Base-by-base conservation (phyloP, 768 basidiomycete genomes). In the Tylopilus felleus region DNA sequence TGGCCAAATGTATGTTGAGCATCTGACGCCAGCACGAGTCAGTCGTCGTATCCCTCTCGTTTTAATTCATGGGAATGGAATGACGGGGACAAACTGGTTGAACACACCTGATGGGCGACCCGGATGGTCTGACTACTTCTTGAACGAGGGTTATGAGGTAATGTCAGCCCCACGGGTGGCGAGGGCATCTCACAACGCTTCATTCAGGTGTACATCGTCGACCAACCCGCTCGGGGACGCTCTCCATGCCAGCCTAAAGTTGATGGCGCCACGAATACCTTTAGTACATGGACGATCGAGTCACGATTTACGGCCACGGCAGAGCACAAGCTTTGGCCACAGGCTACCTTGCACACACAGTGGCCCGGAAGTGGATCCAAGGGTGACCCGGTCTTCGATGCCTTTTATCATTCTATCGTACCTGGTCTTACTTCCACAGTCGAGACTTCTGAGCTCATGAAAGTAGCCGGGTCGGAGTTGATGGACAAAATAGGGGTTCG, bases 111-210 rank as follows among this genome's bases (percentile, higher is more conserved):
- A 82, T 60, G 79, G 78, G 23, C 71, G 78, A 56, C 61, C 71
- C 10, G 80, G 80, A n/a, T 82, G 80, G 80, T 76, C 76, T n/a
- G 80, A 82, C 65, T 80, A 77, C 62, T 79, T 82, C 51, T 59
- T 81, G 52, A 64, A 71, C 47, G 56, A 76, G 58, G 80, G 79
- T 35, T 81, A 79, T 53, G 79, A 81, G 67, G 80, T 81, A 60
- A 50, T 33, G 23, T 35, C 10, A 8, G 12, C 16, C 13, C 19
- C 10, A 17, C 27, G 19, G 8, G 36, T 27, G 21, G 35, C 16
- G 16, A 38, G 36, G n/a, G 8, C 21, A 25, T 22, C 22, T 56
- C 46, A 57, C 17, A 28, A 35, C 23, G 17, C 22, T 56, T 29
- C 23, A n/a, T 46, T 36, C 28, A 65, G 77, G 53, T 80, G 2